These are phyloP conservation scores for Podaxis carcinomalis DNA, from an alignment of 768 basidiomycete genomes.

Conservation along the genomic window DNA sequence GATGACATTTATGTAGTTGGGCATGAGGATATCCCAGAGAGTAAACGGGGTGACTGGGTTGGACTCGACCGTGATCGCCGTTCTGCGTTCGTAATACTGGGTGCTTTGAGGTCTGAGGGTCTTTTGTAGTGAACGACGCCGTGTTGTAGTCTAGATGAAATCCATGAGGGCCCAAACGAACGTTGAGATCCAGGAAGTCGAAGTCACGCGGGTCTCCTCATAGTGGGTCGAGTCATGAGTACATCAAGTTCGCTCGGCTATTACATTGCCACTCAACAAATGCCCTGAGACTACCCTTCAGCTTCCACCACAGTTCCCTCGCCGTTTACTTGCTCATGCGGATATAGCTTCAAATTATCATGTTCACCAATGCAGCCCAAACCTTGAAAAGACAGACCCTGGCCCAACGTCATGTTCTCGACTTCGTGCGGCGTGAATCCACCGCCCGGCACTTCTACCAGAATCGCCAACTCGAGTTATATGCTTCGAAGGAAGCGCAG, in stretches of 20 bases:
- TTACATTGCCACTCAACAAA: neutral
- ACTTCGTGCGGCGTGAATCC: neutral
- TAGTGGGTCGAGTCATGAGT: neutral
- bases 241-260: neutral
- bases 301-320: neutral
- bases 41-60: constrained; percentile 64
- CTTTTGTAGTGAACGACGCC: constrained; percentile 35
- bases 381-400: neutral
- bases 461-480: constrained; percentile 76
- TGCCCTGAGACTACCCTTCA: neutral
- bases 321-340: neutral
- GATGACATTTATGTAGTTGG: constrained; percentile 64
- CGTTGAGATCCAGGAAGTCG: neutral
- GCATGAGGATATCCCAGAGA: constrained; percentile 46
- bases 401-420: constrained; percentile 11
- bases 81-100: constrained; percentile 77
- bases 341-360: neutral
- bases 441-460: constrained; percentile 63
- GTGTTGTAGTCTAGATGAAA: too few relatives aligned
- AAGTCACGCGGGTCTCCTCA: neutral
- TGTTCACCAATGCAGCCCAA: constrained; percentile 4
- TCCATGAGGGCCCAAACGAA: neutral
- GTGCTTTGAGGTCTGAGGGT: constrained; percentile 69
- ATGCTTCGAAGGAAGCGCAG: constrained; percentile 70
- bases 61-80: constrained; percentile 76